Evolutionary conservation across 768 basidiomycete species (phyloP), one percentile per base, ranked within the genome.

Genomic region (Neoboletus brunneissimus): DNA sequence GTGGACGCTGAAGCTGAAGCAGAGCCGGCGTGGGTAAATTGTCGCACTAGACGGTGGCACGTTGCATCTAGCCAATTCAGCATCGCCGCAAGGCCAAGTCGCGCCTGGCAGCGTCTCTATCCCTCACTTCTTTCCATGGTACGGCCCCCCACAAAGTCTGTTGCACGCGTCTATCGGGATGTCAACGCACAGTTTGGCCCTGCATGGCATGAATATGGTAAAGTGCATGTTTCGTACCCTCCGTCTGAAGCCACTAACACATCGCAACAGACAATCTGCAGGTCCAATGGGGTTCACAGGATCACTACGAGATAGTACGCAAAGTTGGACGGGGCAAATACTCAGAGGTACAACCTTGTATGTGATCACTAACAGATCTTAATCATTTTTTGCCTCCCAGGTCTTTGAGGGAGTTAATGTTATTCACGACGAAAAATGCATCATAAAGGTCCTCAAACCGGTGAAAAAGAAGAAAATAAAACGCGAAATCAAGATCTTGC

Each of bases 401-500:
- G 91, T 93, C 56, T 96, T 96, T 64, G 94, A 96, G 73, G 94
- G 94, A 8, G 85, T 96, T 67, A 91, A 95, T 71, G 86, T 94
- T 58, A 85, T 89, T 50, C 89, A 87, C 58, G 90, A 93, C 65
- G 89, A 91, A 75, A 95, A 95, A 75, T 95, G 94, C 72, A 96
- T 96, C 74, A 94, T 98, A 78, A 98, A 98, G 73, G 96, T 98
- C 32, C 81, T 98, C 63, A 98, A 98, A 73, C 96, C 96, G 0
- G 95, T 98, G 40, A 98, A 98, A 83, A 98, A 98, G 85, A 98
- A 98, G 85, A 98, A 98, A 78, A 98, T 98, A 76, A 98, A 98
- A 77, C 83, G 96, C 60, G 96, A 98, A 77, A 97, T 98, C 73
- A 98, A 98, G 80, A 96, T 98, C 67, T 77, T 98, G 25, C 94